These are phyloP conservation scores for Fusarium globosum DNA, from an alignment of 2,329 filamentous ascomycete species.

Conservation along the genomic window DNA sequence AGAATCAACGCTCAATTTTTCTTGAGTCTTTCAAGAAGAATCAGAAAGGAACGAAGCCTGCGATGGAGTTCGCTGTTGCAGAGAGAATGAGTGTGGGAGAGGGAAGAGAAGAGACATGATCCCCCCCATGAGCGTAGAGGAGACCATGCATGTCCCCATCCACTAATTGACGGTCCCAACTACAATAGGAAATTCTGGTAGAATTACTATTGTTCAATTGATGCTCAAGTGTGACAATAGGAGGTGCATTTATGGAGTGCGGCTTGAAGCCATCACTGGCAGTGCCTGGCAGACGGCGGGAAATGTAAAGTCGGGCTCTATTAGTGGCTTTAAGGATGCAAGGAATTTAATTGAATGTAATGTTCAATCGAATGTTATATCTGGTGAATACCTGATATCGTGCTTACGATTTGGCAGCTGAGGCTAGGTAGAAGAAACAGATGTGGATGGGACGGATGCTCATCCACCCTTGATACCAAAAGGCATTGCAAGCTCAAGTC, in stretches of 20 bases:
- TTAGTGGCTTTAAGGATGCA: background rate
- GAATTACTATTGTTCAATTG: slow-evolving; percentile 19
- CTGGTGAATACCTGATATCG: background rate
- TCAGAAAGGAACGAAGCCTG: background rate
- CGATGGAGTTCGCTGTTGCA: background rate
- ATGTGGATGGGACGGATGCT: background rate
- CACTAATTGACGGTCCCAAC: background rate
- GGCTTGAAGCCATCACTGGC: background rate
- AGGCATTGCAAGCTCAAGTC: background rate
- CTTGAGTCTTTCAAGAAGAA: background rate
- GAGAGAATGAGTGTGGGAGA: background rate
- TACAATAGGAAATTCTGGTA: background rate
- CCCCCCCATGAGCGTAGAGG: background rate
- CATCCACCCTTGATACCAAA: background rate
- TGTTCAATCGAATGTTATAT: background rate
- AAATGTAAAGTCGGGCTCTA: background rate
- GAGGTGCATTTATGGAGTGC: background rate
- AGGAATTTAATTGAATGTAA: background rate
- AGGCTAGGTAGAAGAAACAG: background rate
- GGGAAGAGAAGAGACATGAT: background rate
- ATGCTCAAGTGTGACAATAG: slow-evolving; percentile 20
- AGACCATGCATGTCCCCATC: background rate
- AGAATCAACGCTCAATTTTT: background rate
- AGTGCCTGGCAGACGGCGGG: background rate
- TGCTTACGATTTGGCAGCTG: background rate